These are phyloP conservation scores for Bryoglossum gracile DNA, from an alignment of 495 filamentous ascomycete genomes.

Conservation along the genomic window DNA sequence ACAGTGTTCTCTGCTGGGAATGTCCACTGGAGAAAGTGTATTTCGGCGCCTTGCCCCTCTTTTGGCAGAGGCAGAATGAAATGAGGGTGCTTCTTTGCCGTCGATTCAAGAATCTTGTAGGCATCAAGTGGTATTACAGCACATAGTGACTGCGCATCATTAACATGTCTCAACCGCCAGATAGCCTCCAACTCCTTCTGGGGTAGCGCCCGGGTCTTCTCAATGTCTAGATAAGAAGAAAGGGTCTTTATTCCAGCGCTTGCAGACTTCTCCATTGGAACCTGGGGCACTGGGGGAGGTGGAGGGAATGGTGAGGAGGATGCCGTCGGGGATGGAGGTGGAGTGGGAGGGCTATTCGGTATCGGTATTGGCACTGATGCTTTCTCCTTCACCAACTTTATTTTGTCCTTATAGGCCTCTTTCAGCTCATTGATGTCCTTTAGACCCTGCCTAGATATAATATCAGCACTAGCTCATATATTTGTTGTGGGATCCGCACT, in stretches of 20 bases:
- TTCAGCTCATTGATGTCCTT: conserved; percentile 68
- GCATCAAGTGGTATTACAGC: conserved; percentile 68
- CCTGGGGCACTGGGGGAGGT: conserved; percentile 30
- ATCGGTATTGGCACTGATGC: conserved; percentile 26
- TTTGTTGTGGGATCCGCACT: conserved; percentile 37
- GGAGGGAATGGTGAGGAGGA: conserved; percentile 23
- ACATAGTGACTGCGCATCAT: conserved; percentile 62
- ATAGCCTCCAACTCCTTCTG: conserved; percentile 76
- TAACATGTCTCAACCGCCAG: conserved; percentile 85
- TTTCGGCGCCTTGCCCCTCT: conserved; percentile 61
- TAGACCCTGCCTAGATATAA: conserved; percentile 57
- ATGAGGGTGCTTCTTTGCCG: conserved; percentile 67
- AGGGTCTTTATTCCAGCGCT: conserved; percentile 68
- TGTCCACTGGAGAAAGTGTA: conserved; percentile 75
- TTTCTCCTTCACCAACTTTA: conserved; percentile 41
- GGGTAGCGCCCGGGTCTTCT: conserved; percentile 65
- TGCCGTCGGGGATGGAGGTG: neutral
- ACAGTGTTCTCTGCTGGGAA: conserved; percentile 57
- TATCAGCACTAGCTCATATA: conserved; percentile 3
- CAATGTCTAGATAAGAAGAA: conserved; percentile 72
- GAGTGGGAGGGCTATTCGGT: conserved; percentile 30
- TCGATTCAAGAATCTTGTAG: conserved; percentile 57
- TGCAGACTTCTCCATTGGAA: conserved; percentile 30
- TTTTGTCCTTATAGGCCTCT: conserved; percentile 76
- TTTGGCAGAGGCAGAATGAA: conserved; percentile 90